phyloP scores from a whole-genome alignment of 1,284 basidiomycete species.

The Ceratorhiza oryzae-sativae region DNA sequence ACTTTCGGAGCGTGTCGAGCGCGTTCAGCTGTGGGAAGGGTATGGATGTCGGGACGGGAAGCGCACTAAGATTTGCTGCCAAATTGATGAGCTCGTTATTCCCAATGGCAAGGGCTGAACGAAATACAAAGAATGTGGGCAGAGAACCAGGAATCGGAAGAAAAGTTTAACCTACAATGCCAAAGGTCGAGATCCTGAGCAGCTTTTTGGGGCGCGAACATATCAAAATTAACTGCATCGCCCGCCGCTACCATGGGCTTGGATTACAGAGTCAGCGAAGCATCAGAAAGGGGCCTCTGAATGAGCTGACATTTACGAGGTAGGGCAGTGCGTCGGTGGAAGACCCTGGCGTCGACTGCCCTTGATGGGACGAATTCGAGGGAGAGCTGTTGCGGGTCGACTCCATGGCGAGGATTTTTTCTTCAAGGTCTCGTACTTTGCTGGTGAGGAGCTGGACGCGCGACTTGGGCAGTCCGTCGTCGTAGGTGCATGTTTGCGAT shows the following conservation, averaged over 20 bases:
- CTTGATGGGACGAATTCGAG: slow-evolving; percentile 1
- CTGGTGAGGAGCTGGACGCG: slow-evolving; percentile 66
- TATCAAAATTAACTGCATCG: slow-evolving; percentile 1
- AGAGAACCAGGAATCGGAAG: not conserved
- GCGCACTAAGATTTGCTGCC: slow-evolving; percentile 18
- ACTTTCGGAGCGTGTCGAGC: not conserved
- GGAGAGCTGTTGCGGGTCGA: slow-evolving; percentile 11
- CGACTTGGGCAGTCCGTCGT: slow-evolving; percentile 67
- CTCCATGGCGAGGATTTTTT: slow-evolving; percentile 43
- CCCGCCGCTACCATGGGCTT: slow-evolving; percentile 4
- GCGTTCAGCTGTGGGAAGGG: not conserved
- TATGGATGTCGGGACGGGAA: not conserved
- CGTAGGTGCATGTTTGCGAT: slow-evolving; percentile 63
- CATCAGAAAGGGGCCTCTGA: not conserved
- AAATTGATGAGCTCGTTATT: slow-evolving; percentile 19
- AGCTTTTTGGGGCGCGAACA: not conserved
- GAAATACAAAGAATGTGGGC: not conserved
- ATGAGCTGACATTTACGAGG: not conserved
- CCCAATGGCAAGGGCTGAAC: slow-evolving; percentile 15
- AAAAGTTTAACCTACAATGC: slow-evolving; percentile 2
- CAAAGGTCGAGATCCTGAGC: slow-evolving; percentile 15
- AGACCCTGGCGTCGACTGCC: not conserved
- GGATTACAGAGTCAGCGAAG: not conserved
- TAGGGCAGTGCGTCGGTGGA: not conserved
- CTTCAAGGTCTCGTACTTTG: slow-evolving; percentile 61